These are phyloP conservation scores for Paradendryphiella salina DNA, from an alignment of 2,329 filamentous ascomycete species.

Conservation along the genomic window DNA sequence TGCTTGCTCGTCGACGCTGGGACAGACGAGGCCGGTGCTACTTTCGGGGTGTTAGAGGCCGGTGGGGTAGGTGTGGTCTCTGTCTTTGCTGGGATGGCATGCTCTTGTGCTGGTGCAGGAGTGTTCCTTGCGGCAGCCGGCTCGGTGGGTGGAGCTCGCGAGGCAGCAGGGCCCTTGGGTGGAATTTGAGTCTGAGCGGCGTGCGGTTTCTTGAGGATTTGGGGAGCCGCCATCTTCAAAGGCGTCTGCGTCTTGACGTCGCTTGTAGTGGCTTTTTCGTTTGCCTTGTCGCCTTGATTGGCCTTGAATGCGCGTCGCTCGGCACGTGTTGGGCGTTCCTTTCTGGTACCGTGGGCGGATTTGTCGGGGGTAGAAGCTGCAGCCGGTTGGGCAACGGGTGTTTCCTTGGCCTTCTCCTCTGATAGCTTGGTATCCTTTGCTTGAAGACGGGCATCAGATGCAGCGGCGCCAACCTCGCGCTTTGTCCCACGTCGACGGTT, in stretches of 20 bases:
- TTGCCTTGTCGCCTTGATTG: conserved; percentile 39
- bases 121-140: conserved; percentile 31
- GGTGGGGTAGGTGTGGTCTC: conserved; percentile 17
- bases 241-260: conserved; percentile 33
- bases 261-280: conserved; percentile 26
- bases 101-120: conserved; percentile 21
- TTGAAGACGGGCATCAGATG: conserved; percentile 25
- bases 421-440: conserved; percentile 32
- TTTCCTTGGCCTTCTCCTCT: conserved; percentile 39
- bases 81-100: conserved; percentile 20
- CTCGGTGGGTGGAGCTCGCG: conserved; percentile 36
- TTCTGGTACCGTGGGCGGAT: conserved; percentile 38
- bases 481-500: conserved; percentile 49
- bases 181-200: conserved; percentile 25
- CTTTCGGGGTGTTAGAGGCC: conserved; percentile 7
- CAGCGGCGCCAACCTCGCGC: conserved; percentile 36
- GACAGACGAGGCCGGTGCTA: conserved; percentile 20
- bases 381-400: conserved; percentile 18
- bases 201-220: conserved; percentile 49
- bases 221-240: conserved; percentile 38
- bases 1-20: conserved; percentile 54
- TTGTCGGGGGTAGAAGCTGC: conserved; percentile 31
- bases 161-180: conserved; percentile 39
- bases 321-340: conserved; percentile 45
- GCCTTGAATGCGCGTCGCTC: conserved; percentile 47